Conservation (phyloP, 345 rosid genomes). For the Kandelia obovata region DNA sequence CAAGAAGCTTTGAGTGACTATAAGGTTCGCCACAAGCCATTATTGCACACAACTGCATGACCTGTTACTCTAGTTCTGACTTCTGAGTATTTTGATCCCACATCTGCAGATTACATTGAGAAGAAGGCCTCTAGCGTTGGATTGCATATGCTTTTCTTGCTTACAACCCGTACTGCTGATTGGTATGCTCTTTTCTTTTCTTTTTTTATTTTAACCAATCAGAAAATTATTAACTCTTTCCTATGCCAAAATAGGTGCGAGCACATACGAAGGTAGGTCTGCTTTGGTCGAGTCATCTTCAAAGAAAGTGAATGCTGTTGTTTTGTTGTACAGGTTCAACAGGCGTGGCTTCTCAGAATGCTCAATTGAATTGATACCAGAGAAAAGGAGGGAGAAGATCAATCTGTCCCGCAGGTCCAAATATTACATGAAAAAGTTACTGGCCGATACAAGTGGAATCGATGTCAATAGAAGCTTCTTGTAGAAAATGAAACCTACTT, state of each 20-base stretch:
- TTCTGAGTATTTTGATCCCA: conserved; percentile 10
- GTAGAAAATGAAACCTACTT: no score
- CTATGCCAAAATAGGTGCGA: no score
- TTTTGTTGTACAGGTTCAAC: conserved; percentile 50
- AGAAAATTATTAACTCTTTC: neutral
- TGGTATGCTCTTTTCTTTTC: conserved; percentile 45
- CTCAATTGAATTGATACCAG: conserved; percentile 63
- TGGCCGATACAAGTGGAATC: conserved; percentile 77
- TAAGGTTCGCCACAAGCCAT: neutral
- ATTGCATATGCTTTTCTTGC: conserved; percentile 66
- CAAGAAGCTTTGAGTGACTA: no score
- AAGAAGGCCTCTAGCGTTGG: conserved; percentile 75
- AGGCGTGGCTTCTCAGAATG: conserved; percentile 83
- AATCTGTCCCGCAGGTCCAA: conserved; percentile 76
- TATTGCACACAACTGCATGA: neutral
- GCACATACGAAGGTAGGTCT: no score
- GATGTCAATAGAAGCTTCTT: conserved; percentile 19
- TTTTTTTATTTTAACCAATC: neutral
- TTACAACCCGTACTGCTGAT: conserved; percentile 90
- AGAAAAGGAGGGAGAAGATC: conserved; percentile 64
- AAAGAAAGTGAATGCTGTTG: neutral
- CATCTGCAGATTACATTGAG: conserved; percentile 71
- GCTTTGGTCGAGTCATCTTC: no score
- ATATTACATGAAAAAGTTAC: conserved; percentile 74
- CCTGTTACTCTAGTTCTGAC: neutral